Evolutionary conservation across 192 early-diverging fungal genomes (phyloP).

Genomic region (Chytriomyces sp.): DNA sequence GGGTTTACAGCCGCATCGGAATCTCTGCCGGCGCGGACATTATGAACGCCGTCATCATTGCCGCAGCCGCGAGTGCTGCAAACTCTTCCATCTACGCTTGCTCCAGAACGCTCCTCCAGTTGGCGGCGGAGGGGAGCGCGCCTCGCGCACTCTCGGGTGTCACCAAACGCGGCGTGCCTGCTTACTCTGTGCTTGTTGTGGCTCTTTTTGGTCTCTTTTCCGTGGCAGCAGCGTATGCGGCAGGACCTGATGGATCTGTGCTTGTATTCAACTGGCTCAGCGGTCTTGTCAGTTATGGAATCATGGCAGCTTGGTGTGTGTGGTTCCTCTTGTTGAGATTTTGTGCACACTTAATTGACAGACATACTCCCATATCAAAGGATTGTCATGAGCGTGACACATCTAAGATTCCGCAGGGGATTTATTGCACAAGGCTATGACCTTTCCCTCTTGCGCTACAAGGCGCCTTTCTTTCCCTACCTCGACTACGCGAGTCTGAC

Average conservation of each 20-base stretch:
- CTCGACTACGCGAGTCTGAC: conserved; percentile 11
- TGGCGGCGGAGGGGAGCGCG: conserved; percentile 65
- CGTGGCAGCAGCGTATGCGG: not conserved
- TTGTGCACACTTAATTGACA: too few relatives aligned
- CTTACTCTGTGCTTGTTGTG: conserved; percentile 56
- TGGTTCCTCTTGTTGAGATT: too few relatives aligned
- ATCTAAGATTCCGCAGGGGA: conserved; percentile 28
- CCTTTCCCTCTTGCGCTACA: conserved; percentile 21
- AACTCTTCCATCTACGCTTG: conserved; percentile 78
- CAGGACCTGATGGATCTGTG: conserved; percentile 31
- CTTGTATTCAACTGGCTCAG: conserved; percentile 20
- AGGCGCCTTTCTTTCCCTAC: conserved; percentile 29
- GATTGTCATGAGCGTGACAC: conserved; percentile 27
- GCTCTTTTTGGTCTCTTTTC: conserved; percentile 48
- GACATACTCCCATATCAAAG: too few relatives aligned
- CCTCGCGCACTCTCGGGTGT: conserved; percentile 56
- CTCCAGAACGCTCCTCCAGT: conserved; percentile 62
- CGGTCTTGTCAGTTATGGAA: conserved; percentile 14
- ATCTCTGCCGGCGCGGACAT: conserved; percentile 59
- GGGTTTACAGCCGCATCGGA: conserved; percentile 62
- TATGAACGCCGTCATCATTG: conserved; percentile 74
- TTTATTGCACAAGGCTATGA: conserved; percentile 8
- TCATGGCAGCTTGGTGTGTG: conserved; percentile 27
- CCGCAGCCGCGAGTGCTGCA: conserved; percentile 69
- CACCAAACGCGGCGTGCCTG: conserved; percentile 62